Base-by-base conservation (phyloP, 306 rosid species). In the Cicer arietinum region DNA sequence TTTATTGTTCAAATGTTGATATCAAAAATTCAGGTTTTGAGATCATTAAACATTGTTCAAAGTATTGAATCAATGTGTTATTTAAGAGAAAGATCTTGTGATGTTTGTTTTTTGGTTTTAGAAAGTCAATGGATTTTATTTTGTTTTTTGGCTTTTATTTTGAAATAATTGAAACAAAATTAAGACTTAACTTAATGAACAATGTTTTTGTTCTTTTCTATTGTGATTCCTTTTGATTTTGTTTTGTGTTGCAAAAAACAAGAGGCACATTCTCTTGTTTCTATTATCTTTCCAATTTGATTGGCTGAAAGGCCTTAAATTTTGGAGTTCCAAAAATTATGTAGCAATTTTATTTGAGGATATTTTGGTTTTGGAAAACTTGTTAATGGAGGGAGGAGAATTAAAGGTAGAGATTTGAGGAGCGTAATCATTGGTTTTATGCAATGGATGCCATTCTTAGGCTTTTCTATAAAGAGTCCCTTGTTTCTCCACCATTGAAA, bases 301-400 rank as follows among this genome's bases (percentile, higher is more conserved):
- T 20, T 37, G 67, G 10, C 20, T 60, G 47, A 61, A 61, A 61
- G 67, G 25, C 47, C 68, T 62, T 39, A 6, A 62, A 39, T 62
- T 62, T 62, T 13, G 68, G 47, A n/a, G 68, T 62, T 62, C 68
- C 68, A 62, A 39, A 17, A 62, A 37, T 62, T 62, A 39, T 39
- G 30, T 14, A 62, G 20, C 47, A 14, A 14, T n/a, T 7, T 62
- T 62, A 62, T 40, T 14, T 45, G 54, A 35, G 75, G 50, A 52
- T 30, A 69, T 50, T 69, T 69, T 35, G 46, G 2, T 6, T 9
- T 10, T 6, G 62, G 62, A 7, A 69, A 30, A 51, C 9, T 47
- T 69, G 47, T 51, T 50, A 50, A 8, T n/a, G 35, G 41, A 35
- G 53, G 74, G 74, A 50, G 60, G 35, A 53, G 60, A 43, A 6